These are phyloP conservation scores for Fusarium scirpi DNA, from an alignment of 2,329 filamentous ascomycete genomes.

Conservation along the genomic window DNA sequence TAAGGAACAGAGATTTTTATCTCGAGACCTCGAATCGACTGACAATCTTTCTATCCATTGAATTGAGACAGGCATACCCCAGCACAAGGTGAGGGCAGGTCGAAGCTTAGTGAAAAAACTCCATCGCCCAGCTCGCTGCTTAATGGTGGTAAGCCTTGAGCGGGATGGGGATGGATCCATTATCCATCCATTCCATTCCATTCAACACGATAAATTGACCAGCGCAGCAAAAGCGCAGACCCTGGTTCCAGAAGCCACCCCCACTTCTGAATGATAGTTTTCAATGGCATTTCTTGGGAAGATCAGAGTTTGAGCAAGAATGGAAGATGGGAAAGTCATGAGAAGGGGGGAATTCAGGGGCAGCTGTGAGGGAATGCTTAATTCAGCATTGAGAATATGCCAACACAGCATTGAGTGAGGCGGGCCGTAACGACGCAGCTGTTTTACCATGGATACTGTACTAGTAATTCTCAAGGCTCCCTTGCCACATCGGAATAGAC, in stretches of 20 bases:
- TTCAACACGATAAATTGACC: conserved; percentile 26
- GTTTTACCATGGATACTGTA: neutral
- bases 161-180: conserved; percentile 34
- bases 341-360: conserved; percentile 9
- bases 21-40: conserved; percentile 9
- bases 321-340: conserved; percentile 1
- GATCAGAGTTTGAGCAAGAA: conserved; percentile 8
- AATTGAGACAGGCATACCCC: conserved; percentile 39
- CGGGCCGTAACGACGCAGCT: conserved; percentile 33
- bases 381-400: conserved; percentile 21
- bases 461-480: conserved; percentile 25
- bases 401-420: conserved; percentile 29
- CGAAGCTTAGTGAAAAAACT: conserved; percentile 33
- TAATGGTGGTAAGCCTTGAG: conserved; percentile 27
- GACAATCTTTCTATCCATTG: conserved; percentile 24
- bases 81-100: conserved; percentile 16
- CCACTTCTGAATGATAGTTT: conserved; percentile 34
- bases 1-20: conserved; percentile 23
- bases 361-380: conserved; percentile 3
- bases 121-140: conserved; percentile 37
- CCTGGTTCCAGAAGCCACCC: conserved; percentile 25
- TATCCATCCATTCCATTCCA: conserved; percentile 29
- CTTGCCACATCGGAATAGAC: conserved; percentile 31
- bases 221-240: conserved; percentile 28
- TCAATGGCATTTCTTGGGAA: conserved; percentile 8